Percentiles rank a stretch among this genome's conserved stretches.
phyloP scores from a whole-genome alignment of 192 early-diverging fungal genomes.

The Podila horticola region DNA sequence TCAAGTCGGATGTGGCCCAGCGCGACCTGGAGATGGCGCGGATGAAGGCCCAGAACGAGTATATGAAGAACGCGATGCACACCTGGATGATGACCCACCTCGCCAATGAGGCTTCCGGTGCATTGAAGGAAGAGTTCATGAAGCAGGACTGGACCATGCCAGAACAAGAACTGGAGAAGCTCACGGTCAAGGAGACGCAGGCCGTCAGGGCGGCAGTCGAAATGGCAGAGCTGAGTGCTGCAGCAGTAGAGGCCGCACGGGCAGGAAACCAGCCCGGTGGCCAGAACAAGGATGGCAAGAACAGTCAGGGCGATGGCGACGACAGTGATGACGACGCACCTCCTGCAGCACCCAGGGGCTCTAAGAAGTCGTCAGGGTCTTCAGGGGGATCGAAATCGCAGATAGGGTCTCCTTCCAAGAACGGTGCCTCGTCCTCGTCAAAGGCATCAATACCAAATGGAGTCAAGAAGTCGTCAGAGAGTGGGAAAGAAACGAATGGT shows the following conservation, averaged over 20 bases:
- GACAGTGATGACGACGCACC: constrained; percentile 43
- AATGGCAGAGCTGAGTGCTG: constrained; percentile 37
- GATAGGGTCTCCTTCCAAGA: background rate
- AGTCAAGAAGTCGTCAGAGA: constrained; percentile 8
- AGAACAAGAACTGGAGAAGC: constrained; percentile 26
- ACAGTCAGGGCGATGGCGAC: constrained; percentile 33
- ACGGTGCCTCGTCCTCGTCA: background rate
- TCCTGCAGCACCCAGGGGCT: background rate
- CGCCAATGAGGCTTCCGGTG: background rate
- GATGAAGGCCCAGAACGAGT: constrained; percentile 35
- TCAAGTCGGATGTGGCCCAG: constrained; percentile 43
- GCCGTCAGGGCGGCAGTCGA: constrained; percentile 10
- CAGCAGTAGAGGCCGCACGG: constrained; percentile 39
- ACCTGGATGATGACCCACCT: constrained; percentile 40
- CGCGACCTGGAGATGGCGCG: constrained; percentile 43
- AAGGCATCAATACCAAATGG: constrained; percentile 5
- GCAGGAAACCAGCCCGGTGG: constrained; percentile 27
- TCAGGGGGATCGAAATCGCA: background rate
- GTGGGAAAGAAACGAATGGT: background rate
- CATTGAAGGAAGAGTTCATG: background rate
- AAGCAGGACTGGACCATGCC: constrained; percentile 33
- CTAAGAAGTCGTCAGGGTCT: constrained; percentile 4
- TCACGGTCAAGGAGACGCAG: constrained; percentile 18
- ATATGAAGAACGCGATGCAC: constrained; percentile 38
- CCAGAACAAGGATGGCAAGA: constrained; percentile 36